Percentiles rank a stretch among this genome's conserved stretches.
phyloP scores from a whole-genome alignment of 768 basidiomycete species.

The Tulasnella sp. region DNA sequence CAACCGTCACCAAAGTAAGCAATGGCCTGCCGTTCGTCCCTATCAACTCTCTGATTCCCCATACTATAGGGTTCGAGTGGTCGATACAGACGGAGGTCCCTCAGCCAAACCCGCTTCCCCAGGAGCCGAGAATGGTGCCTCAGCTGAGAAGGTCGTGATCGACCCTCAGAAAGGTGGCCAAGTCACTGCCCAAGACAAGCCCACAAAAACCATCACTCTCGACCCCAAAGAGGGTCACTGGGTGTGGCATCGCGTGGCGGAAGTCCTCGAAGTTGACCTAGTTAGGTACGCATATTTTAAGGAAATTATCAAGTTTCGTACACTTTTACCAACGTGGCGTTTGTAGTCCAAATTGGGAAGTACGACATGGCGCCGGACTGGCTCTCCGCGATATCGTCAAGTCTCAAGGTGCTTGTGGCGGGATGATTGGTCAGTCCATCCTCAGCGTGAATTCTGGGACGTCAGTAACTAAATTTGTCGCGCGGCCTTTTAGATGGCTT shows the following conservation, averaged over 20 bases:
- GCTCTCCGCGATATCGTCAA: slow-evolving; percentile 83
- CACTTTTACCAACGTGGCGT: not conserved
- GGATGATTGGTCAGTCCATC: slow-evolving; percentile 57
- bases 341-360: slow-evolving; percentile 73
- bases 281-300: slow-evolving; percentile 51
- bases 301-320: no score
- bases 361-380: slow-evolving; percentile 88
- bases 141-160: slow-evolving; percentile 59
- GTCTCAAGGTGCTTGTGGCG: slow-evolving; percentile 70
- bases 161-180: slow-evolving; percentile 83
- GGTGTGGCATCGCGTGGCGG: slow-evolving; percentile 81
- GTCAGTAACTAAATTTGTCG: not conserved
- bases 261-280: slow-evolving; percentile 71
- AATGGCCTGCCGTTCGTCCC: not conserved
- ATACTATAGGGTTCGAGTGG: slow-evolving; percentile 54
- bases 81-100: slow-evolving; percentile 49
- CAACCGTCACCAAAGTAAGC: slow-evolving; percentile 39
- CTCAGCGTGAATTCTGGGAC: not conserved
- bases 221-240: slow-evolving; percentile 67
- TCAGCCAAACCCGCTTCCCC: slow-evolving; percentile 5
- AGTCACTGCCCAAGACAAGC: slow-evolving; percentile 40
- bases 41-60: not conserved
- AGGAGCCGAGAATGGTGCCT: not conserved
- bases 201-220: slow-evolving; percentile 50
- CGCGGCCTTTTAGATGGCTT: slow-evolving; percentile 39